Conservation (phyloP, 768 basidiomycete species). For the Suillus subluteus region DNA sequence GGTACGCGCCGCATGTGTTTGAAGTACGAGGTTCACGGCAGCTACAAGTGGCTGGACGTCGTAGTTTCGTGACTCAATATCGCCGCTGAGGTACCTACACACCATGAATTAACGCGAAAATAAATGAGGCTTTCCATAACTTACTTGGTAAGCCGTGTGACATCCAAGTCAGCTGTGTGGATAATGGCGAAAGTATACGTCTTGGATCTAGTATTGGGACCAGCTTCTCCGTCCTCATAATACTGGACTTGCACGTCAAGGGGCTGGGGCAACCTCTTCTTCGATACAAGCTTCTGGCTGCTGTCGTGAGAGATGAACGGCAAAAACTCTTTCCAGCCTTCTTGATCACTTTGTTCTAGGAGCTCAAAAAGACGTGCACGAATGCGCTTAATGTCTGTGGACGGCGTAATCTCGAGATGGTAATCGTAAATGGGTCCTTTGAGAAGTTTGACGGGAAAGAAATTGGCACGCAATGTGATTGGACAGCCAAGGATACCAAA, state of each 20-base stretch:
- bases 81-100: conserved; percentile 44
- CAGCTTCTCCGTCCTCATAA: conserved; percentile 43
- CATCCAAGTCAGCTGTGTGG: conserved; percentile 34
- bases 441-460: conserved; percentile 49
- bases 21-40: conserved; percentile 53
- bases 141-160: conserved; percentile 36
- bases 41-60: conserved; percentile 47
- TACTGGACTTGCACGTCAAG: conserved; percentile 37
- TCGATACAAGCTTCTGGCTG: conserved; percentile 44
- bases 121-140: conserved; percentile 11
- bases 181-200: conserved; percentile 44
- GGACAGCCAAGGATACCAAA: conserved; percentile 45
- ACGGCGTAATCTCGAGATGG: conserved; percentile 42
- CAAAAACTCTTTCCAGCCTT: conserved; percentile 41
- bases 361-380: conserved; percentile 45
- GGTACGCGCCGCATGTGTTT: conserved; percentile 43
- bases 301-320: conserved; percentile 44
- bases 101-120: conserved; percentile 8
- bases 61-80: conserved; percentile 38
- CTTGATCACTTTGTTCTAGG: conserved; percentile 40
- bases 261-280: conserved; percentile 40
- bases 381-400: conserved; percentile 40
- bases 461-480: conserved; percentile 51
- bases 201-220: conserved; percentile 34
- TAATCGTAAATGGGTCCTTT: conserved; percentile 49